These are phyloP conservation scores for Yamadazyma olivae DNA, from an alignment of 805 yeast genomes.

Conservation along the genomic window DNA sequence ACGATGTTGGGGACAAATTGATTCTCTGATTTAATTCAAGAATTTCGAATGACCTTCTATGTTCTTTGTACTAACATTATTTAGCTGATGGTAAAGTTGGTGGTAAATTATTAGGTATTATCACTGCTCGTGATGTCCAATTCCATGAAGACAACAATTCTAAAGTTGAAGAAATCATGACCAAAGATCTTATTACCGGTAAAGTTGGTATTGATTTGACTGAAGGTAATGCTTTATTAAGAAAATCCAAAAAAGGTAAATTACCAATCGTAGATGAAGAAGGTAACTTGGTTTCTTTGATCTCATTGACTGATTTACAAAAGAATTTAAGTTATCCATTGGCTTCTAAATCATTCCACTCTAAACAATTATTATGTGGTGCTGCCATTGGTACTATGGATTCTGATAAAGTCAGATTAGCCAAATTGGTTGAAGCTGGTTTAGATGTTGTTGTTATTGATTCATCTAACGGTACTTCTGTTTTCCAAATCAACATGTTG, in stretches of 20 bases:
- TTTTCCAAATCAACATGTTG: constrained; percentile 92
- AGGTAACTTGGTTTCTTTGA: constrained; percentile 78
- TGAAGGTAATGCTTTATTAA: constrained; percentile 87
- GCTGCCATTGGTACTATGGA: constrained; percentile 96
- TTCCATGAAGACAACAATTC: constrained; percentile 74
- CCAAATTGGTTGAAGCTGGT: constrained; percentile 88
- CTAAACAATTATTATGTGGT: constrained; percentile 97
- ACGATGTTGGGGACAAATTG: constrained; percentile 88
- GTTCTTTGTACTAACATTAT: constrained; percentile 24
- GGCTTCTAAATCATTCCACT: constrained; percentile 88
- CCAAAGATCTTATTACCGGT: constrained; percentile 82
- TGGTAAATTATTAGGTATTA: constrained; percentile 90
- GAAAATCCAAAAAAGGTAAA: constrained; percentile 95
- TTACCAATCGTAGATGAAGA: constrained; percentile 83
- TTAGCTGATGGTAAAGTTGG: constrained; percentile 81
- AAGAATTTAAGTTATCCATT: constrained; percentile 91
- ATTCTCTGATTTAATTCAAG: constrained; percentile 16
- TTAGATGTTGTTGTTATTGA: constrained; percentile 94
- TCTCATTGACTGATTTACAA: constrained; percentile 95
- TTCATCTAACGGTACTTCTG: constrained; percentile 96
- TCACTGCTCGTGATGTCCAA: constrained; percentile 96
- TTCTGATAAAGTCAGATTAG: constrained; percentile 82
- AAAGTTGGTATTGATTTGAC: constrained; percentile 73
- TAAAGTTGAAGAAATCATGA: constrained; percentile 78
- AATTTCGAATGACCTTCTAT: not conserved